Evolutionary conservation across 2,329 filamentous ascomycete genomes (phyloP), one percentile per base, ranked within the genome.

Genomic region (Phialophora macrospora): DNA sequence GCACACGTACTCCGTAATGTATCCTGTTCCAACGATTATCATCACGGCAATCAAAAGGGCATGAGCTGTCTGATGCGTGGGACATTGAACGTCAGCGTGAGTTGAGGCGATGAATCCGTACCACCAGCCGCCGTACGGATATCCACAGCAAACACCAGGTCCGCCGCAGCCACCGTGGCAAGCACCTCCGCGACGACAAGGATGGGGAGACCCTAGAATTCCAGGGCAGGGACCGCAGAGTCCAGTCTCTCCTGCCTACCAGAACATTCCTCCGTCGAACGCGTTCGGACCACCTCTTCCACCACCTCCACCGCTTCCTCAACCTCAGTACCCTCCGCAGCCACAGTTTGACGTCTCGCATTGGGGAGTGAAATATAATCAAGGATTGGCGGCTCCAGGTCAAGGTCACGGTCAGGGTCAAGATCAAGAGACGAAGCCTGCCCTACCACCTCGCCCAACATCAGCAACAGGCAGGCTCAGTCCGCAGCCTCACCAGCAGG

Each of bases 321-420:
- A 57, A 30, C 34, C 30, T 9, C 64, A 55, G 49, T 65, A 58
- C 49, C 63, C 65, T 32, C 56, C 64, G 22, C 52, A 66, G 51
- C 63, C 65, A 52, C 54, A 46, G 28, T 66, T 68, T 57, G 76
- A 80, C 68, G 77, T 77, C 14, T 74, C 76, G 17, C 71, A 71
- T 17, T 82, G 80, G 80, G 80, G 80, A 28, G 79, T 81, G 54
- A 76, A 76, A 60, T 81, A 79, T 55, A 71, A 70, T 60, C 71
- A 72, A 20, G 54, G 41, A 17, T 38, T 60, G 30, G 57, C 66
- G 22, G 55, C 34, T 20, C 28, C 60, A 24, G 60, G 62, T 41
- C 69, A 68, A 34, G 30, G 41, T n/a, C 34, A 64, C 20, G 55
- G 34, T n/a, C 44, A 62, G 26, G 60, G 62, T 32, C 69, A 69